phyloP scores from a whole-genome alignment of 2,329 filamentous ascomycete species.

The Xylariaceae sp. region DNA sequence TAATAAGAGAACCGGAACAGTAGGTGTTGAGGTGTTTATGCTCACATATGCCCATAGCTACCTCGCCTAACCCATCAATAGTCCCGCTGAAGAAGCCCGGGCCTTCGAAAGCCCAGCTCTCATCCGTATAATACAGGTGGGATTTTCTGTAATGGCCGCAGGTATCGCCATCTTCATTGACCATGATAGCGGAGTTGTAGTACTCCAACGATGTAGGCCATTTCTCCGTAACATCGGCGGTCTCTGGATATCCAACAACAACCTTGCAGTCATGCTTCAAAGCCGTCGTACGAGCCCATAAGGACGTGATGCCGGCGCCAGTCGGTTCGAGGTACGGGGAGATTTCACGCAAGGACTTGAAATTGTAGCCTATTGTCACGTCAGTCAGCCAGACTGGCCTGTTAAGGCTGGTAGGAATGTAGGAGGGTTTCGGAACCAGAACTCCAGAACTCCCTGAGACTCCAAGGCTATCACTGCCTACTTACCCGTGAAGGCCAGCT shows the following conservation, averaged over 20 bases:
- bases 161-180: conserved; percentile 55
- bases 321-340: conserved; percentile 62
- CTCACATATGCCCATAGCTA: conserved; percentile 56
- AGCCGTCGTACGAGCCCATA: conserved; percentile 66
- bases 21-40: conserved; percentile 8
- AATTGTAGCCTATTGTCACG: conserved; percentile 62
- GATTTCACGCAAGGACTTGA: conserved; percentile 63
- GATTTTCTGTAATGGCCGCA: conserved; percentile 57
- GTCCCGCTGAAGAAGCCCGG: conserved; percentile 44
- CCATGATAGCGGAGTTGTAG: conserved; percentile 45
- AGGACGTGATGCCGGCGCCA: conserved; percentile 58
- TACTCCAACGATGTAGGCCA: conserved; percentile 45
- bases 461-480: background rate
- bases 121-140: conserved; percentile 55
- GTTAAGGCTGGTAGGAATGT: background rate
- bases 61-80: conserved; percentile 45
- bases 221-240: conserved; percentile 45
- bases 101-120: conserved; percentile 57
- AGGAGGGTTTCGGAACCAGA: background rate
- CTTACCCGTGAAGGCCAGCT: conserved; percentile 67
- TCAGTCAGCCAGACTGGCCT: conserved; percentile 15
- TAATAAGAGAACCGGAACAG: conserved; percentile 12
- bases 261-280: conserved; percentile 63
- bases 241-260: conserved; percentile 69
- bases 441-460: background rate